phyloP scores from a whole-genome alignment of 2,329 filamentous ascomycete species.

The Orbilia ellipsospora region DNA sequence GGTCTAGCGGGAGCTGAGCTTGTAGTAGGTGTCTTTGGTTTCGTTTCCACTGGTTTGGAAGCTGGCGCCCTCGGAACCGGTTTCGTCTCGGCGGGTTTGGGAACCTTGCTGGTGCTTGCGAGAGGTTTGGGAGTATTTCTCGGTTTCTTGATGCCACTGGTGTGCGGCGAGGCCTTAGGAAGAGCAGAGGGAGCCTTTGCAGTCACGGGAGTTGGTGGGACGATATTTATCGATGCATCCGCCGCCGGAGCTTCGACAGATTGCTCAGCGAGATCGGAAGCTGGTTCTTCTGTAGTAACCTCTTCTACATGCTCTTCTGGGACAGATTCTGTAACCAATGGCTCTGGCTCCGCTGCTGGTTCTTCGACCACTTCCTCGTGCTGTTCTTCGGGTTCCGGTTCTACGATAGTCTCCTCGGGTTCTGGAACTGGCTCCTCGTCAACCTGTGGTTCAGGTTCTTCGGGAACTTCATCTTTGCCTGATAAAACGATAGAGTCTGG shows the following conservation, averaged over 20 bases:
- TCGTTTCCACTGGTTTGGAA: conserved; percentile 29
- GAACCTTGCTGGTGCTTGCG: not conserved
- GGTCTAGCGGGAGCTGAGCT: conserved; percentile 17
- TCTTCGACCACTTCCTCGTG: conserved; percentile 30
- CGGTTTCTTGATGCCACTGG: not conserved
- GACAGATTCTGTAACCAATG: not conserved
- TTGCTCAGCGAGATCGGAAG: conserved; percentile 28
- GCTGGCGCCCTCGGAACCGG: conserved; percentile 3
- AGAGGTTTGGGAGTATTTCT: conserved; percentile 5
- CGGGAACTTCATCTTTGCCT: conserved; percentile 33
- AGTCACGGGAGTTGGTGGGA: conserved; percentile 42
- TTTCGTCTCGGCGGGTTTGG: conserved; percentile 24
- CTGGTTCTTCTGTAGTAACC: conserved; percentile 4
- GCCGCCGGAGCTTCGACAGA: conserved; percentile 25
- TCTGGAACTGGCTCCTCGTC: conserved; percentile 33
- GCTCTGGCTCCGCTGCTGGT: conserved; percentile 6
- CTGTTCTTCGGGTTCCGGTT: conserved; percentile 5
- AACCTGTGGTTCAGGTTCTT: conserved; percentile 29
- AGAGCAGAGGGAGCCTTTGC: conserved; percentile 9
- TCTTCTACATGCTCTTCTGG: conserved; percentile 11
- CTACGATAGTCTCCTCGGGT: conserved; percentile 17
- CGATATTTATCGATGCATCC: conserved; percentile 41
- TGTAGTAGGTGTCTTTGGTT: conserved; percentile 21
- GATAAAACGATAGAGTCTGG: conserved; percentile 30
- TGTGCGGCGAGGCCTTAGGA: conserved; percentile 2